Evolutionary conservation across 2,329 filamentous ascomycete genomes (phyloP).

Genomic region (Colletotrichum lupini): DNA sequence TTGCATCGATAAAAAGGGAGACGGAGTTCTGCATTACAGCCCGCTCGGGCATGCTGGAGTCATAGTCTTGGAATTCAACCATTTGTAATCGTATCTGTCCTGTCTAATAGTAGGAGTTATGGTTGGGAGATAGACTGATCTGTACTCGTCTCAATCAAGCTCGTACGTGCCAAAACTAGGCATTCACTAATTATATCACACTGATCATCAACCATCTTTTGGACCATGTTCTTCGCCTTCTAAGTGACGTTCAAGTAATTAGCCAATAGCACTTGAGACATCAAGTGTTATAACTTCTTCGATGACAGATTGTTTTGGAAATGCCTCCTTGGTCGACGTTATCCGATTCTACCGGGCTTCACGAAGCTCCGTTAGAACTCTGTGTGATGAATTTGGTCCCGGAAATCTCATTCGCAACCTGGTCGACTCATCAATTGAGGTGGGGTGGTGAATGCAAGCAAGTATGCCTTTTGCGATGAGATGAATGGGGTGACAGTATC

Average conservation of each 20-base stretch:
- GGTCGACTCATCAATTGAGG: not conserved
- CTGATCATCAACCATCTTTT: not conserved
- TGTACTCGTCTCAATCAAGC: not conserved
- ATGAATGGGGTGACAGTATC: not conserved
- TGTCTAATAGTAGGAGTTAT: not conserved
- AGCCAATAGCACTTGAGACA: too few species aligned
- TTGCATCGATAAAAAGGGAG: constrained; percentile 11
- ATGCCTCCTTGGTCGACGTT: too few species aligned
- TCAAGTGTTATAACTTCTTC: not conserved
- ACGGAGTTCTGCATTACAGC: constrained; percentile 25
- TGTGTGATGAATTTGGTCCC: not conserved
- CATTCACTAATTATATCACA: not conserved
- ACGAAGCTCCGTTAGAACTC: not conserved
- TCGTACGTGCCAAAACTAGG: not conserved
- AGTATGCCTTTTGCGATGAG: not conserved
- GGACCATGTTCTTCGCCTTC: not conserved
- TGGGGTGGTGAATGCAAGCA: not conserved
- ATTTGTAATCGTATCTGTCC: constrained; percentile 6
- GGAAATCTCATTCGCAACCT: too few species aligned
- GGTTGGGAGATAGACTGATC: not conserved
- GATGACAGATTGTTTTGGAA: not conserved
- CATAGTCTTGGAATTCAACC: constrained; percentile 5
- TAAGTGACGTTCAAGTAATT: not conserved
- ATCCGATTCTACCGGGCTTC: too few species aligned
- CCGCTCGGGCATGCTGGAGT: not conserved